These are phyloP conservation scores for Dendrocalamus latiflorus DNA, from an alignment of 202 grass and related monocot genomes.

Conservation along the genomic window DNA sequence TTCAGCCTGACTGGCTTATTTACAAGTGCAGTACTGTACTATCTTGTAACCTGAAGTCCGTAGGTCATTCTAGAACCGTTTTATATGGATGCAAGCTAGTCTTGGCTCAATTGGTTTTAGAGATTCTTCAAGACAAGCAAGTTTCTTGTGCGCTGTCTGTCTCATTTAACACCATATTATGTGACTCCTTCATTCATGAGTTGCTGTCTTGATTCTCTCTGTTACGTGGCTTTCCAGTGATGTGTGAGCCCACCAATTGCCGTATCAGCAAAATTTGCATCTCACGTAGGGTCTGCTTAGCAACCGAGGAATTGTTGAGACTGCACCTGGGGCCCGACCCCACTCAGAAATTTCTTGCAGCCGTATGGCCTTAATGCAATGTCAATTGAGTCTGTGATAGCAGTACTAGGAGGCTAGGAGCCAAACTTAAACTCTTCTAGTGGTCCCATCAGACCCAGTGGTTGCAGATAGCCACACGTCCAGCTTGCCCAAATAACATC, in stretches of 20 bases:
- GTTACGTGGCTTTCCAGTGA: background rate
- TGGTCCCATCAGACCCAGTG: slow-evolving; percentile 21
- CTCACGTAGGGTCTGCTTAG: background rate
- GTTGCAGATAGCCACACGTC: slow-evolving; percentile 38
- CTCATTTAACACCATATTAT: background rate
- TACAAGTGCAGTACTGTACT: background rate
- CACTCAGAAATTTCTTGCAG: background rate
- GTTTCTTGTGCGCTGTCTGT: background rate
- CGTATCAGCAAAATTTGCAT: background rate
- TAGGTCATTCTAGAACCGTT: background rate
- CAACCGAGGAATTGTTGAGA: background rate
- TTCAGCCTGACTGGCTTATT: background rate
- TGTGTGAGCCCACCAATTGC: background rate
- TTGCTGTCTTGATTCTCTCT: background rate
- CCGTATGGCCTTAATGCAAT: background rate
- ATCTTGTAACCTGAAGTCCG: background rate
- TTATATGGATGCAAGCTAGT: background rate
- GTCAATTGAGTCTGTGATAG: background rate
- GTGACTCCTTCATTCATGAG: background rate
- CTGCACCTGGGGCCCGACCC: background rate
- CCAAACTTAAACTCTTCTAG: slow-evolving; percentile 4
- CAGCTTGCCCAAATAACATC: slow-evolving; percentile 20
- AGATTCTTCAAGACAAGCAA: background rate
- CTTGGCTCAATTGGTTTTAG: background rate
- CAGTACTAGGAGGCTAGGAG: slow-evolving; percentile 8